These are phyloP conservation scores for Chlamydomonas sp. DNA, from an alignment of 139 green algal genomes.

Conservation along the genomic window DNA sequence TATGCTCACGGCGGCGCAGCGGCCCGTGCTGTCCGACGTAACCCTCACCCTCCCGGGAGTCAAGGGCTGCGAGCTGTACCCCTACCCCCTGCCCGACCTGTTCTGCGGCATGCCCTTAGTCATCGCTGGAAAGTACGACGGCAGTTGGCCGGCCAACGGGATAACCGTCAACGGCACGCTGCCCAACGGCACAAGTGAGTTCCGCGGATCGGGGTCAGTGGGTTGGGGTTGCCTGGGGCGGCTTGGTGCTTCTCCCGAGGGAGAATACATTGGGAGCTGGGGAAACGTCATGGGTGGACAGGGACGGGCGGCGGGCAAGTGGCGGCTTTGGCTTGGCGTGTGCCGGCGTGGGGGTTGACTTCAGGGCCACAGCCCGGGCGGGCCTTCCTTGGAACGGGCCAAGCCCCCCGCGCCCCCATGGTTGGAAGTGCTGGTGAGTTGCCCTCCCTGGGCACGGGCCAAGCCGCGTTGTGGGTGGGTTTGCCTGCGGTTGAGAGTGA, in stretches of 20 bases:
- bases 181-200: slow-evolving; percentile 49
- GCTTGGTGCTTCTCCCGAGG: too few relatives aligned
- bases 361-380: too few relatives aligned
- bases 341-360: too few relatives aligned
- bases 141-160: slow-evolving; percentile 45
- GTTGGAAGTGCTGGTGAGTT: too few relatives aligned
- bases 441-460: too few relatives aligned
- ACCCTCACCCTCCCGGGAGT: slow-evolving; percentile 52
- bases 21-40: slow-evolving; percentile 55
- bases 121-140: slow-evolving; percentile 70
- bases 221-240: neutral
- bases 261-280: too few relatives aligned
- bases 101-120: slow-evolving; percentile 68
- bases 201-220: neutral
- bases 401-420: neutral
- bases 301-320: too few relatives aligned
- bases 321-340: too few relatives aligned
- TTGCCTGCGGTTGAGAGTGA: too few relatives aligned
- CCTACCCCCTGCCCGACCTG: slow-evolving; percentile 71
- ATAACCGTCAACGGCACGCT: slow-evolving; percentile 59
- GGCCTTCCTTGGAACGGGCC: too few relatives aligned
- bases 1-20: slow-evolving; percentile 58
- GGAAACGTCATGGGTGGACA: too few relatives aligned
- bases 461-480: too few relatives aligned
- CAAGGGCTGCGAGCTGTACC: slow-evolving; percentile 60